Evolutionary conservation across 208 protist species (phyloP).

Genomic region (Sergeia podlipaevii): DNA sequence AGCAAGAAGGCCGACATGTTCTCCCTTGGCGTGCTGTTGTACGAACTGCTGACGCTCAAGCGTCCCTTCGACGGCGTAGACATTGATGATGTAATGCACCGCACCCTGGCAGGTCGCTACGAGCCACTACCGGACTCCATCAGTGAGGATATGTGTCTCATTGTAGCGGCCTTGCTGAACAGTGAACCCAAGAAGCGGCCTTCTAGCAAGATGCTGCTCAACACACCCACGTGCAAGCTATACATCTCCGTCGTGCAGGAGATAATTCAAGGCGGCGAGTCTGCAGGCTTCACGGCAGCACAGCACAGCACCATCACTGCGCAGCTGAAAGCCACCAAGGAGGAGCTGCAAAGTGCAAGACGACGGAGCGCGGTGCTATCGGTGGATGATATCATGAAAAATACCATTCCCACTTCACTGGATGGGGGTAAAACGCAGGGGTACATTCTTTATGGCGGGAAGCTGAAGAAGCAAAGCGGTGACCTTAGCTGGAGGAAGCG

Average conservation of each 20-base stretch:
- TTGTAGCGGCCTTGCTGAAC: constrained; percentile 20
- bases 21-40: constrained; percentile 70
- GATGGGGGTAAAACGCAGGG: neutral
- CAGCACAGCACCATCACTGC: constrained; percentile 9
- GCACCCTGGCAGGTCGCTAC: constrained; percentile 18
- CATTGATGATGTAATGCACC: constrained; percentile 37
- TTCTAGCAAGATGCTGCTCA: constrained; percentile 12
- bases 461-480: constrained; percentile 14
- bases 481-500: constrained; percentile 15
- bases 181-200: constrained; percentile 13
- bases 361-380: constrained; percentile 4
- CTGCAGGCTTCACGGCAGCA: constrained; percentile 4
- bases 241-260: constrained; percentile 14
- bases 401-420: constrained; percentile 2
- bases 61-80: constrained; percentile 60
- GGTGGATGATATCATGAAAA: constrained; percentile 1
- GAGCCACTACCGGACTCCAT: constrained; percentile 12
- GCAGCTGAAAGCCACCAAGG: constrained; percentile 12
- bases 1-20: constrained; percentile 90
- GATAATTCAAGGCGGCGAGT: constrained; percentile 2
- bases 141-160: constrained; percentile 19
- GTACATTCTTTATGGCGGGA: constrained; percentile 11
- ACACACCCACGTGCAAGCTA: constrained; percentile 17
- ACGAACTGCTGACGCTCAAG: constrained; percentile 64
- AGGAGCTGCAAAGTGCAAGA: constrained; percentile 14